Percentiles rank a stretch among this genome's conserved stretches.
Evolutionary conservation across 1,139 yeast species (phyloP).

Genomic region (Pichia sp.): DNA sequence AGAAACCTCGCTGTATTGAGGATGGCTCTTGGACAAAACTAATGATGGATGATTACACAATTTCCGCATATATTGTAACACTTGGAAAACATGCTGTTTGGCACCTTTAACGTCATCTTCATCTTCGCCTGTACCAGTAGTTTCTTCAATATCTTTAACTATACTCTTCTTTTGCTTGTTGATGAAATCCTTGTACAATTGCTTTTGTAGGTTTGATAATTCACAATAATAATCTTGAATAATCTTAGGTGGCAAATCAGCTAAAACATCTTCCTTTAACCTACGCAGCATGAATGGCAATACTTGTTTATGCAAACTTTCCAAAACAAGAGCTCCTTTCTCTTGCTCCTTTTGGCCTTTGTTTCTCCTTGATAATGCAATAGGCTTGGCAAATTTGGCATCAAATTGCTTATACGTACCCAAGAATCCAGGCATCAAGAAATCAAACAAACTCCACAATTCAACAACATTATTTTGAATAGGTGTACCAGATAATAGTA

Average conservation of each 20-base stretch:
- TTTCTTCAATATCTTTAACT: slow-evolving; percentile 48
- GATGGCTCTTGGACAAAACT: slow-evolving; percentile 82
- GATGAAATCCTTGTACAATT: slow-evolving; percentile 86
- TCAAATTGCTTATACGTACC: slow-evolving; percentile 94
- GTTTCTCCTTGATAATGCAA: slow-evolving; percentile 88
- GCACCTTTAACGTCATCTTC: slow-evolving; percentile 38
- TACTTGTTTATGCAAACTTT: slow-evolving; percentile 93
- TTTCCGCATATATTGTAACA: slow-evolving; percentile 94
- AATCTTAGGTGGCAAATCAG: slow-evolving; percentile 96
- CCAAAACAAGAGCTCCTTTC: slow-evolving; percentile 93
- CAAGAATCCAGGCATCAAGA: slow-evolving; percentile 96
- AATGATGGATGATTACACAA: slow-evolving; percentile 95
- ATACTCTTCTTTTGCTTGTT: slow-evolving; percentile 75
- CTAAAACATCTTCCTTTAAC: slow-evolving; percentile 90
- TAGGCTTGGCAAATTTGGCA: slow-evolving; percentile 94
- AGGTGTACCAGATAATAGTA: slow-evolving; percentile 94
- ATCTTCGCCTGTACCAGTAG: slow-evolving; percentile 41
- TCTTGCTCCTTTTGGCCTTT: slow-evolving; percentile 95
- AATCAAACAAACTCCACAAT: slow-evolving; percentile 95
- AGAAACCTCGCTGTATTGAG: slow-evolving; percentile 66
- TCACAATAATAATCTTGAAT: slow-evolving; percentile 98
- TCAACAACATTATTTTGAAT: slow-evolving; percentile 96
- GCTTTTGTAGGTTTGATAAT: slow-evolving; percentile 82
- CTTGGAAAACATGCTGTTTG: slow-evolving; percentile 94
- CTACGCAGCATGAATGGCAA: slow-evolving; percentile 95